Evolutionary conservation across 495 filamentous ascomycete species (phyloP), one percentile per base, ranked within the genome.

Genomic region (Cercophora samala): DNA sequence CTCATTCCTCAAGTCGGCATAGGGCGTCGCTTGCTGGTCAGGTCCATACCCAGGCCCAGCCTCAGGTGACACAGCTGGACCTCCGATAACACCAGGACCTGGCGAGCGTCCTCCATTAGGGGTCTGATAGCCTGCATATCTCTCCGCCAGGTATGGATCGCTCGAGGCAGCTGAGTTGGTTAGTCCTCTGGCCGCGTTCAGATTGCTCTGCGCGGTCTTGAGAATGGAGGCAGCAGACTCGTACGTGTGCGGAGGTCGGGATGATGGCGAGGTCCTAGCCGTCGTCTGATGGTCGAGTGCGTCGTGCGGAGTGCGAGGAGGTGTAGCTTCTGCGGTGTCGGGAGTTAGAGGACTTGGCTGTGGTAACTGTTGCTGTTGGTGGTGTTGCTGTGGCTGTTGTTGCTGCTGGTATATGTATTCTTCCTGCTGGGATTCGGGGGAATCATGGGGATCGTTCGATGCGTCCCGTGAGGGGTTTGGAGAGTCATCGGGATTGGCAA

Each of bases 401-500:
- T 64, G 60, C 37, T 26, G 21, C 19, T 23, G 46, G 26, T 55
- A 21, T 13, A 26, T 15, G 53, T 23, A 53, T 26, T 58, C 24
- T 21, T 26, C 6, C 22, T 22, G 46, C 51, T 60, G 62, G 66
- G 59, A 65, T 59, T 66, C 58, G 15, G 58, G 55, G 23, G 70
- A 55, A 59, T 72, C 65, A 62, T 76, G 73, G 51, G 72, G 59
- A 55, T 78, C 73, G 61, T 73, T 68, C 60, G 70, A 74, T 22
- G 67, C 58, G 64, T 86, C 81, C 67, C 79, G 79, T n/a, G 87
- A 79, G 54, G 79, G 77, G 68, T 82, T 79, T 53, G 90, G 82
- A 32, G 90, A 88, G 77, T 95, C 88, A 82, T 97, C 94, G 54
- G 96, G 95, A 77, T 99, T 99, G 68, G 96, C 96, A 74, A 98